Conservation (phyloP, 2,329 filamentous ascomycete genomes). For the Aspergillus sp. region DNA sequence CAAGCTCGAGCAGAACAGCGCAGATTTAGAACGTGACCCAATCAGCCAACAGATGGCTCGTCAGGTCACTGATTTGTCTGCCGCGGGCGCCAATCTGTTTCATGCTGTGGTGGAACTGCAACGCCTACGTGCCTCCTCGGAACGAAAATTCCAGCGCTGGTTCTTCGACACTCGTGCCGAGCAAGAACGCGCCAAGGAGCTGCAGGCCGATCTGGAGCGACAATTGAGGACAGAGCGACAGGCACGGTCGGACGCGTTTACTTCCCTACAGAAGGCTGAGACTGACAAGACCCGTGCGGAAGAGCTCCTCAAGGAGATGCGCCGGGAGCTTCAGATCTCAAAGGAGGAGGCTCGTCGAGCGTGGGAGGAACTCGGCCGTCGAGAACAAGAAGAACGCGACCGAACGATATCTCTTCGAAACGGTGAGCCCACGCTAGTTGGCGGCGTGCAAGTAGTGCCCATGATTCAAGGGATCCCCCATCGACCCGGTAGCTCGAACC, state of each 20-base stretch:
- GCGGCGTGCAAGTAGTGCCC: slow-evolving; percentile 91
- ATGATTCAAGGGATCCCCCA: slow-evolving; percentile 73
- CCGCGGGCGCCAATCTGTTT: slow-evolving; percentile 93
- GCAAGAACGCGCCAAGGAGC: slow-evolving; percentile 79
- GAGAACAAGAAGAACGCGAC: slow-evolving; percentile 91
- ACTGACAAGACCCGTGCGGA: slow-evolving; percentile 69
- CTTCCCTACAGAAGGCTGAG: slow-evolving; percentile 65
- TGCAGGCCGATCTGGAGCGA: slow-evolving; percentile 75
- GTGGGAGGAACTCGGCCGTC: slow-evolving; percentile 93
- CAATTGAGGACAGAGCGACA: slow-evolving; percentile 73
- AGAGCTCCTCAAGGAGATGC: slow-evolving; percentile 83
- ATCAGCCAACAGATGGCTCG: slow-evolving; percentile 84
- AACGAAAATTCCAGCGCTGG: slow-evolving; percentile 97
- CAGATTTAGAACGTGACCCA: slow-evolving; percentile 78
- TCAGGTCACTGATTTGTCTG: slow-evolving; percentile 95
- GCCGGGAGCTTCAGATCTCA: slow-evolving; percentile 87
- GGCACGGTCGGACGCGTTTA: slow-evolving; percentile 65
- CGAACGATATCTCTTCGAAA: slow-evolving; percentile 80
- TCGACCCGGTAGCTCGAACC: slow-evolving; percentile 50
- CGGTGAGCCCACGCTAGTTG: slow-evolving; percentile 83
- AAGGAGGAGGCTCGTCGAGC: slow-evolving; percentile 93
- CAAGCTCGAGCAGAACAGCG: slow-evolving; percentile 83
- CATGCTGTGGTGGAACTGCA: slow-evolving; percentile 97
- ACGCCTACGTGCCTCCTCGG: slow-evolving; percentile 86
- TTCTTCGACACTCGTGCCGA: slow-evolving; percentile 93